Base-by-base conservation (phyloP, 768 basidiomycete genomes). In the Pulveroboletus frians region DNA sequence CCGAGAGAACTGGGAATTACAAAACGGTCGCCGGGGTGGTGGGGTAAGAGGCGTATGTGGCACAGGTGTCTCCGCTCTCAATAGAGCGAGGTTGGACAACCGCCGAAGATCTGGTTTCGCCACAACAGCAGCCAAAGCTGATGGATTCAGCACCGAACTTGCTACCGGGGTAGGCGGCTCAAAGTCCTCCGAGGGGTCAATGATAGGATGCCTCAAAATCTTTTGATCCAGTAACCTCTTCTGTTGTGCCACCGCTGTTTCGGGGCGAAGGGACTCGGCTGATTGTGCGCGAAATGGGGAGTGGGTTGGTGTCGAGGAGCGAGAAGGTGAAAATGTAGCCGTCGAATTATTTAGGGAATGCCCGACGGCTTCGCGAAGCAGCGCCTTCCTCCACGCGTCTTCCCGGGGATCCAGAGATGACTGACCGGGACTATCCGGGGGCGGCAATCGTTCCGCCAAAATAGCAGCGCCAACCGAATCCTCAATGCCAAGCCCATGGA, bases 361-460 rank as follows among this genome's bases (percentile, higher is more conserved):
- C 46, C 83, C 81, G 17, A 92, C 88, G 31, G 88, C 90, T 65
- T 89, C 79, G 18, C 80, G 80, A 46, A 92, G 72, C 20, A 92
- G 66, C 0, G 82, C 82, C 64, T 79, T 87, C 52, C 89, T 74
- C 91, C 90, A 92, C 21, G 77, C 73, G 43, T 84, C 80, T 35
- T 84, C 83, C 17, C 71, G 70, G 15, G 76, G 68, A 60, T 79
- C 79, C 41, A 77, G 63, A 8, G 75, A 72, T 43, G 81, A 79
- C 50, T 76, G 64, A 21, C 78, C 80, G n/a, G 84, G 83, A 54
- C 79, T 85, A 27, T 66, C 69, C 17, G 79, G 77, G 1, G 84
- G 83, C 9, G 84, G 84, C n/a, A 89, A 66, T 18, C 77, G 76
- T 50, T 88, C 85, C 4, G 88, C 88, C 34, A 90, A 69, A n/a